Percentiles rank a stretch among this genome's conserved stretches.
Evolutionary conservation across 1,284 basidiomycete species (phyloP).

Genomic region (Sphaerobolus stellatus): DNA sequence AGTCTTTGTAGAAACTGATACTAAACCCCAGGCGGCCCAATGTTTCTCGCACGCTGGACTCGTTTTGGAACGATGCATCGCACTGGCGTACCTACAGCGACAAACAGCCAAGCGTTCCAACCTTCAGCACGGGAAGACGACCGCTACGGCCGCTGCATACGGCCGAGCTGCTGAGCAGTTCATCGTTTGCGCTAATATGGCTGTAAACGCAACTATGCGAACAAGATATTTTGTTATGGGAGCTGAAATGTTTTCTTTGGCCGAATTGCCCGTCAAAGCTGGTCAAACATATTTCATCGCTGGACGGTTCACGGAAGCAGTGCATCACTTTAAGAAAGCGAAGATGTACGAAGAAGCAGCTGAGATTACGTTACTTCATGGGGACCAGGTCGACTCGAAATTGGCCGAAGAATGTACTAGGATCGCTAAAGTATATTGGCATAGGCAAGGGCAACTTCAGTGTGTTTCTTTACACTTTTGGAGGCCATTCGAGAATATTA

Average conservation of each 20-base stretch:
- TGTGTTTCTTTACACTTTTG: conserved; percentile 35
- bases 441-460: conserved; percentile 44
- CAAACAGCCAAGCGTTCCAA: conserved; percentile 37
- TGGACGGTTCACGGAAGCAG: conserved; percentile 44
- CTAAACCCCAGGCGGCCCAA: conserved; percentile 49
- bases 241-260: conserved; percentile 52
- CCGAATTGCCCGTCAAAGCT: conserved; percentile 41
- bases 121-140: conserved; percentile 24
- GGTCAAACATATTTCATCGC: conserved; percentile 47
- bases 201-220: conserved; percentile 39
- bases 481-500: neutral
- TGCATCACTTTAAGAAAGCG: conserved; percentile 47
- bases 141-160: conserved; percentile 33
- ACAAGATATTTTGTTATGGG: conserved; percentile 27
- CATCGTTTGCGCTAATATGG: conserved; percentile 36
- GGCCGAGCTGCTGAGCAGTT: conserved; percentile 51
- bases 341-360: conserved; percentile 57
- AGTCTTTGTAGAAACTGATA: neutral
- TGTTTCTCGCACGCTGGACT: conserved; percentile 57
- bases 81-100: conserved; percentile 45
- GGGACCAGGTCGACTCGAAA: conserved; percentile 30
- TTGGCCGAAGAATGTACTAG: conserved; percentile 43
- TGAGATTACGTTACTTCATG: conserved; percentile 39
- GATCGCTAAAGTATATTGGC: conserved; percentile 53
- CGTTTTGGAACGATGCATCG: conserved; percentile 44